Evolutionary conservation across 1,284 basidiomycete genomes (phyloP), one percentile per base, ranked within the genome.

Genomic region (Trichosporon sp.): DNA sequence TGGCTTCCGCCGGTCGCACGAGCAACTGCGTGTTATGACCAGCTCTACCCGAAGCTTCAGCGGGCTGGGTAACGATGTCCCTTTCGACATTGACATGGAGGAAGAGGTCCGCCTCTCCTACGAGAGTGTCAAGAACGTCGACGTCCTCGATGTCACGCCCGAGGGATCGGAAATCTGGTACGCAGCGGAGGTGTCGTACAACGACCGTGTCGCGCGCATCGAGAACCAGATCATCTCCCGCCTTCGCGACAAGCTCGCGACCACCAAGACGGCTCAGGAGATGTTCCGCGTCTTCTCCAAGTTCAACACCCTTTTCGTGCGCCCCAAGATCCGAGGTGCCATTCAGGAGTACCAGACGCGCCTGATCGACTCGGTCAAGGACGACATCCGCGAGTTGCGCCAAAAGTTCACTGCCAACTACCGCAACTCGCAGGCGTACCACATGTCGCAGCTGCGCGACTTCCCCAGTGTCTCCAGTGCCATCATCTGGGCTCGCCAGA

Each of bases 221-320:
- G 97, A 99, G 86, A 98, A 97, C 85, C 96, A 96, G 81, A 98
- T 99, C 81, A 99, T 99, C 81, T 93, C 96, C 5, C 88, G 93
- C 31, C 85, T 99, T 68, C 88, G 96, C 43, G 95, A 98, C 82
- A 88, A 94, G 71, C 88, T 99, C 21, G 97, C 93, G n/a, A 96
- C 94, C 10, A 96, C 96, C 32, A 88, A 94, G 66, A 98, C 97
- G 79, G 96, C 97, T 1, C 96, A 97, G 80, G 96, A 98, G 86
- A 99, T 98, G 96, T 98, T 99, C 85, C 89, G 96, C 68, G 96
- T 98, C 65, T 96, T 99, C 84, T 96, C 94, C 4, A 97, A 97
- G 84, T 99, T 98, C 87, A 98, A 99, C 84, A 93, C 93, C 1
- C 86, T 99, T 40, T 98, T 99, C 81, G 96, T 99, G 40, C 88